A percentile compares a stretch with the other conserved stretches of the same genome.
These are phyloP conservation scores for Diaporthe vexans DNA, from an alignment of 2,329 filamentous ascomycete species.

Conservation along the genomic window DNA sequence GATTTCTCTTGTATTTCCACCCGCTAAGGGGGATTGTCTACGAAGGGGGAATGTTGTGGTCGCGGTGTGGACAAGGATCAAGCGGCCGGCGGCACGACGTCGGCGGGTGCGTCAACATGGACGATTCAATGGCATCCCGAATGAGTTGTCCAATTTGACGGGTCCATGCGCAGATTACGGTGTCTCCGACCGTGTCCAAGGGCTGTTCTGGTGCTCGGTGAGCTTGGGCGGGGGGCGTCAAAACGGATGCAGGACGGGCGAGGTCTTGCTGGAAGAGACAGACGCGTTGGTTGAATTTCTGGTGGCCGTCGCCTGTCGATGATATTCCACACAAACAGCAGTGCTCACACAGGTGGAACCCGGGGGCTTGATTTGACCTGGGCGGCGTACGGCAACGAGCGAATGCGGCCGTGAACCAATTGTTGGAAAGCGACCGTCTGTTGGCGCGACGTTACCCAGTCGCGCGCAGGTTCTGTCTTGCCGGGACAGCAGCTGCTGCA, in stretches of 20 bases:
- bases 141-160: conserved; percentile 32
- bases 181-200: conserved; percentile 25
- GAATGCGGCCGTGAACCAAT: conserved; percentile 27
- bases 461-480: conserved; percentile 27
- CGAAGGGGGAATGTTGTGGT: conserved; percentile 12
- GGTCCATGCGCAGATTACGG: conserved; percentile 32
- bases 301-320: conserved; percentile 27
- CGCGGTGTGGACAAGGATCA: conserved; percentile 13
- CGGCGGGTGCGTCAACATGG: conserved; percentile 39
- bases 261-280: conserved; percentile 22
- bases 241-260: conserved; percentile 18
- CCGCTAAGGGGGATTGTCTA: conserved; percentile 15
- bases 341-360: conserved; percentile 19
- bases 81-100: conserved; percentile 39
- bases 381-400: conserved; percentile 22
- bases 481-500: conserved; percentile 12
- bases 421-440: conserved; percentile 30
- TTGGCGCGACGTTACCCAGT: conserved; percentile 41
- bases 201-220: conserved; percentile 11
- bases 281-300: conserved; percentile 33
- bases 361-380: conserved; percentile 5
- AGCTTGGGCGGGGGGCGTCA: conserved; percentile 24
- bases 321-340: conserved; percentile 35
- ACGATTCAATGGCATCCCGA: conserved; percentile 40
- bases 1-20: conserved; percentile 7